Evolutionary conservation across 306 rosid genomes (phyloP), one percentile per base, ranked within the genome.

Genomic region (Prosopis cineraria): DNA sequence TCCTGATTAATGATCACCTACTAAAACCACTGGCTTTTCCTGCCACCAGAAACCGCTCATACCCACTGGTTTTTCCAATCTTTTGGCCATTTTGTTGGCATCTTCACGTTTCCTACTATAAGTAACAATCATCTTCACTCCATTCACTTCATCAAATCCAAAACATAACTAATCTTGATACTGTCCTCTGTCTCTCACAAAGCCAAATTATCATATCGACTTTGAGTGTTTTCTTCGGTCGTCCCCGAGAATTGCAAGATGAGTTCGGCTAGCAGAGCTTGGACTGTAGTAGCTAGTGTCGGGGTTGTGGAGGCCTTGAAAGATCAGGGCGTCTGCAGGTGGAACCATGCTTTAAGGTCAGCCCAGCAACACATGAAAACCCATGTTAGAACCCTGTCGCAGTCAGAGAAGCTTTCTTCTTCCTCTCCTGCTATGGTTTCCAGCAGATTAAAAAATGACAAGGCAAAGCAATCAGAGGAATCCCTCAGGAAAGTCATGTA

Each of bases 401-500:
- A 78, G 37, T 53, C 91, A 1, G 78, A 68, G 34, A 88, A 78
- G 30, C 47, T 81, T 76, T 79, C 91, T 75, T 78, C 89, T 33
- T 33, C 59, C 11, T 60, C 90, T 16, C 82, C 87, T 41, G 79
- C 80, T 3, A 11, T 75, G 78, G 58, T 76, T 53, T 81, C 88
- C 0, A 2, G 27, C 11, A 73, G 76, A 37, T 10, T 87, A 41
- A 79, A 80, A 68, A 87, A 85, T 20, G 89, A 85, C 12, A 76
- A 84, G 82, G 60, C 80, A n/a, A 87, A 88, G 60, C 80, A 81
- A 14, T 83, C 97, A 7, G 96, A 90, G 52, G 93, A 92, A 52
- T 84, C 93, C 39, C 69, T 88, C 10, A 87, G 89, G 70, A 88
- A 78, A 0, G 89, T 90, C 66, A 88, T 90, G 93, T 92, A 88